Conservation (phyloP, 2,329 filamentous ascomycete genomes). For the Cordyceps militaris region DNA sequence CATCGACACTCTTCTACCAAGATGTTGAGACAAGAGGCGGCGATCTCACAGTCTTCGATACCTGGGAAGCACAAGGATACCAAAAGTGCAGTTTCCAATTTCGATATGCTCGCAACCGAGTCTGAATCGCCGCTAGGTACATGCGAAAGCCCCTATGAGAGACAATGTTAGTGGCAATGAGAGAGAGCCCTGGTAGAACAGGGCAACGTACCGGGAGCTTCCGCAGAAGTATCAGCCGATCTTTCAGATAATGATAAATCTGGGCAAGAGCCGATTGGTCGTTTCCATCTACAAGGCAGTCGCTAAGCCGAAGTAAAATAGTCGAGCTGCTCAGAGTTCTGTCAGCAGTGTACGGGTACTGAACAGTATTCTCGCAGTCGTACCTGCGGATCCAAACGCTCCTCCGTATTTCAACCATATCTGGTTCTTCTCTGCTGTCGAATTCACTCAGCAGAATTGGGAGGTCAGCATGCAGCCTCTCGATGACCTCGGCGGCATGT, state of each 20-base stretch:
- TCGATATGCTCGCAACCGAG: slow-evolving; percentile 44
- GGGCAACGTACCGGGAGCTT: slow-evolving; percentile 37
- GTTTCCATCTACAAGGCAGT: slow-evolving; percentile 37
- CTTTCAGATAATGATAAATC: slow-evolving; percentile 50
- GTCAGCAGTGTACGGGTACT: slow-evolving; percentile 1
- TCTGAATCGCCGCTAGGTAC: slow-evolving; percentile 49
- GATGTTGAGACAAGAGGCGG: slow-evolving; percentile 53
- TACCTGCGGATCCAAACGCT: slow-evolving; percentile 50
- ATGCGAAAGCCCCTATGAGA: slow-evolving; percentile 45
- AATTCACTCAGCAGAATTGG: slow-evolving; percentile 23
- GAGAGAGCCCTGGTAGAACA: neutral
- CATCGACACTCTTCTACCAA: slow-evolving; percentile 56
- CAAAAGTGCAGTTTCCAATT: slow-evolving; percentile 55
- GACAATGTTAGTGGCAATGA: neutral
- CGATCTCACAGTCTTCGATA: slow-evolving; percentile 57
- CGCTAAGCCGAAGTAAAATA: slow-evolving; percentile 42
- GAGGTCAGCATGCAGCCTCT: slow-evolving; percentile 35
- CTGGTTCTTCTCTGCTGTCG: slow-evolving; percentile 20
- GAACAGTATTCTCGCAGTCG: slow-evolving; percentile 15
- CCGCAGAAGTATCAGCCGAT: slow-evolving; percentile 45
- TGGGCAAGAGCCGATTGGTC: slow-evolving; percentile 37
- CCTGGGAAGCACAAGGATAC: slow-evolving; percentile 59
- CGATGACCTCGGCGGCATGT: slow-evolving; percentile 41
- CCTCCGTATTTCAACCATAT: slow-evolving; percentile 23
- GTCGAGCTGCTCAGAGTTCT: slow-evolving; percentile 21